A percentile compares a stretch with the other conserved stretches of the same genome.
Evolutionary conservation across 2,329 filamentous ascomycete genomes (phyloP).

Genomic region (Penicillium carneum): DNA sequence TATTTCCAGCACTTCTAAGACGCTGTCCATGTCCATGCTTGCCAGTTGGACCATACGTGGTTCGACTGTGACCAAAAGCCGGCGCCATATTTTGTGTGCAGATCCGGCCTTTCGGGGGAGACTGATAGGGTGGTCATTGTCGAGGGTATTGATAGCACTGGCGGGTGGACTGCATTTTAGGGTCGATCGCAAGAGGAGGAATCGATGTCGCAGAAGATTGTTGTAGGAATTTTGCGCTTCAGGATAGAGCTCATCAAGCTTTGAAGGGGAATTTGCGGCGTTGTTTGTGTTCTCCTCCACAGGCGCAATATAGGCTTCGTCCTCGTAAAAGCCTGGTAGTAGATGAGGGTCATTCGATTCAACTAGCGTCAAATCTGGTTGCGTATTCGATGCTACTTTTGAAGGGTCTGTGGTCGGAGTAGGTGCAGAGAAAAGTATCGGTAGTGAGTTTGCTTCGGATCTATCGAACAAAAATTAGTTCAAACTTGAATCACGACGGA

Average conservation of each 20-base stretch:
- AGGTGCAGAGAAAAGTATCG: constrained; percentile 72
- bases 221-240: constrained; percentile 72
- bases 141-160: constrained; percentile 62
- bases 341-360: constrained; percentile 59
- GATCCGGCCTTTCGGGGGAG: constrained; percentile 63
- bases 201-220: constrained; percentile 69
- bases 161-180: constrained; percentile 65
- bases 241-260: constrained; percentile 40
- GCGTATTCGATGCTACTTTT: neutral
- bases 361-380: neutral
- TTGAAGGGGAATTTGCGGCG: constrained; percentile 34
- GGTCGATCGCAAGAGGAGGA: constrained; percentile 67
- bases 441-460: constrained; percentile 76
- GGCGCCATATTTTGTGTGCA: constrained; percentile 64
- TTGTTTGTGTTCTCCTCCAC: constrained; percentile 58
- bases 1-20: constrained; percentile 70
- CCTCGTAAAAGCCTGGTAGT: constrained; percentile 71
- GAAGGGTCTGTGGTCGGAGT: constrained; percentile 44
- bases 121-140: constrained; percentile 59
- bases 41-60: constrained; percentile 61
- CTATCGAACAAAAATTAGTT: constrained; percentile 55
- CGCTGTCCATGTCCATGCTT: constrained; percentile 65
- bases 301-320: constrained; percentile 78
- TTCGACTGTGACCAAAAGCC: constrained; percentile 47
- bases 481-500: neutral